A percentile compares a stretch with the other conserved stretches of the same genome.
These are phyloP conservation scores for Chenopodium album DNA, from an alignment of 148 eudicot species.

Conservation along the genomic window DNA sequence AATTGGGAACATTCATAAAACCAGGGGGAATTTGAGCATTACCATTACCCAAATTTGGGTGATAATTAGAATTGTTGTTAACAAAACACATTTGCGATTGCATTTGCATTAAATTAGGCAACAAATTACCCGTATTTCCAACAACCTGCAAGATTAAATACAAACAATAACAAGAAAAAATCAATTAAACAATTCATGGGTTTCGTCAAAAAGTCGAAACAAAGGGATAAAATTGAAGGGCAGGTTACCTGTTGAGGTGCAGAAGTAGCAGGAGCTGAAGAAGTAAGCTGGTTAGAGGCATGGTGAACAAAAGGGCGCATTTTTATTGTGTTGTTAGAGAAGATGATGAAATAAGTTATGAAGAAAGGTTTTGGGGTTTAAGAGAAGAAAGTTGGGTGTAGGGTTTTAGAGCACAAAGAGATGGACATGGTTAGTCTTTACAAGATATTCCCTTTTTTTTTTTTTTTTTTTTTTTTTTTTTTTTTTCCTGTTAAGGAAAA, in stretches of 20 bases:
- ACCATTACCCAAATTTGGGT: constrained; percentile 24
- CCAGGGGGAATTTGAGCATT: constrained; percentile 12
- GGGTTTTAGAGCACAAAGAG: not conserved
- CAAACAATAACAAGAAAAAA: not conserved
- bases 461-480: too few species aligned
- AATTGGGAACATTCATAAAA: constrained; percentile 28
- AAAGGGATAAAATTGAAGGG: not conserved
- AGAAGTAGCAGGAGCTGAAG: constrained; percentile 14
- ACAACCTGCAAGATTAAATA: constrained; percentile 22
- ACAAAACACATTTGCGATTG: constrained; percentile 34
- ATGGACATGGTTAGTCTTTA: too few species aligned
- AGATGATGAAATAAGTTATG: not conserved
- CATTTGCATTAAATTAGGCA: constrained; percentile 35
- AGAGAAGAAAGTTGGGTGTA: not conserved
- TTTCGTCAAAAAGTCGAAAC: too few species aligned
- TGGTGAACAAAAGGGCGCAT: constrained; percentile 36
- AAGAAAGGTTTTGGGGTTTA: not conserved
- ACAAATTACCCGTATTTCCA: constrained; percentile 23
- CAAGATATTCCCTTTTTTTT: too few species aligned
- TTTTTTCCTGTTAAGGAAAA: too few species aligned
- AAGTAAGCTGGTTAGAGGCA: constrained; percentile 19
- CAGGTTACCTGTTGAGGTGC: constrained; percentile 24
- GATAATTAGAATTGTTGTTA: constrained; percentile 8
- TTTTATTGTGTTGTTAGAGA: not conserved
- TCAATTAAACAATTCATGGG: not conserved